Percentiles rank a stretch among this genome's conserved stretches.
phyloP scores from a whole-genome alignment of 2,329 filamentous ascomycete genomes.

The Fusarium robinianum region DNA sequence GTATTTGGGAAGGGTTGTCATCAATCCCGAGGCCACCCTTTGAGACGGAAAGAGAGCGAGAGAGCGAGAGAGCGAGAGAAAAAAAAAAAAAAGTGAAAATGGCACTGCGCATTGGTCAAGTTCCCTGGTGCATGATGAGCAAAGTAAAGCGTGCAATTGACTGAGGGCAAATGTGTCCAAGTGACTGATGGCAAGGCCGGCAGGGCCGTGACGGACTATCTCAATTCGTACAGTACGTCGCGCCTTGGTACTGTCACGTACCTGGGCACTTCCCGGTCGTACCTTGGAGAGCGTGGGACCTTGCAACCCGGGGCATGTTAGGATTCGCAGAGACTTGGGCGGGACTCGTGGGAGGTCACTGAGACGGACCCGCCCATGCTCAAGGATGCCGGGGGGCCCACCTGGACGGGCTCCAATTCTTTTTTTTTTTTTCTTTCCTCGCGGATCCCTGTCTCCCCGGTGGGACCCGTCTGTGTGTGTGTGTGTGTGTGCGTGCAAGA shows the following conservation, averaged over 20 bases:
- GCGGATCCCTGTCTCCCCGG: slow-evolving; percentile 27
- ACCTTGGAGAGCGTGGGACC: slow-evolving; percentile 30
- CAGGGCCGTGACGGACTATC: slow-evolving; percentile 29
- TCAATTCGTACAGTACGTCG: slow-evolving; percentile 37
- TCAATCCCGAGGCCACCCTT: slow-evolving; percentile 21
- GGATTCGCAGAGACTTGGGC: slow-evolving; percentile 31
- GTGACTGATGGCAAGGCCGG: slow-evolving; percentile 26
- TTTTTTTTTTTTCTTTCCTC: slow-evolving; percentile 12
- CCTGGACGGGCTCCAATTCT: neutral
- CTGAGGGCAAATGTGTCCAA: slow-evolving; percentile 18
- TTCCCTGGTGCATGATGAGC: slow-evolving; percentile 15
- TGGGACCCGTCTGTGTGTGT: slow-evolving; percentile 27
- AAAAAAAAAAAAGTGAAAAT: slow-evolving; percentile 11
- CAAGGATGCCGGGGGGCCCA: neutral
- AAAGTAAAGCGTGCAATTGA: slow-evolving; percentile 16
- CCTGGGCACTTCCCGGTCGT: slow-evolving; percentile 31
- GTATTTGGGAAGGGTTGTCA: too few species aligned
- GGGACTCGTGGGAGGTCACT: slow-evolving; percentile 28
- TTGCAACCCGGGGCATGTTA: slow-evolving; percentile 31
- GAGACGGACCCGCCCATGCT: slow-evolving; percentile 33
- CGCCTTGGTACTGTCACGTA: slow-evolving; percentile 31
- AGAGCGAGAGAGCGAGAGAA: slow-evolving; percentile 12
- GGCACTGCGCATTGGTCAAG: slow-evolving; percentile 11
- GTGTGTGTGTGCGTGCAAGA: slow-evolving; percentile 18
- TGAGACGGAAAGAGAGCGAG: slow-evolving; percentile 17